Evolutionary conservation across 2,329 filamentous ascomycete genomes (phyloP).

Genomic region (Plectosphaerella cucumerina): DNA sequence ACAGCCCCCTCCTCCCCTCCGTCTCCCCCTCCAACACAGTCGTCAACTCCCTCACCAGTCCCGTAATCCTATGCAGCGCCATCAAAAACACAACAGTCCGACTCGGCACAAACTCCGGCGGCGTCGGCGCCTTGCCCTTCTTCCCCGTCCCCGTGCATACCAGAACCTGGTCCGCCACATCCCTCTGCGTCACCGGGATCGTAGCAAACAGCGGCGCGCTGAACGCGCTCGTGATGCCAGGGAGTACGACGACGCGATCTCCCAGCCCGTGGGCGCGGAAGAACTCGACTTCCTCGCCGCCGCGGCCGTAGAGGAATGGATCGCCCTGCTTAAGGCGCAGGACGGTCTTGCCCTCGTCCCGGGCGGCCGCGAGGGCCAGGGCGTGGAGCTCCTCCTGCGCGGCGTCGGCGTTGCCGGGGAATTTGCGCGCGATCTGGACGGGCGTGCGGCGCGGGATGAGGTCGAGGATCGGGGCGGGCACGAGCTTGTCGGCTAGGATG

Average conservation of each 20-base stretch:
- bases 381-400: conserved; percentile 87
- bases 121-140: conserved; percentile 78
- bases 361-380: conserved; percentile 65
- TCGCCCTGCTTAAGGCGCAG: conserved; percentile 94
- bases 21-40: conserved; percentile 26
- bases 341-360: conserved; percentile 65
- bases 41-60: conserved; percentile 69
- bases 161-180: conserved; percentile 86
- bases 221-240: conserved; percentile 85
- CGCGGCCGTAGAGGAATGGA: conserved; percentile 92
- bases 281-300: conserved; percentile 86
- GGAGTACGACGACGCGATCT: conserved; percentile 65
- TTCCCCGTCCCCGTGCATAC: conserved; percentile 96
- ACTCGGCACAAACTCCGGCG: conserved; percentile 70
- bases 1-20: conserved; percentile 41
- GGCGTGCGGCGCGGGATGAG: conserved; percentile 86
- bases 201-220: conserved; percentile 83
- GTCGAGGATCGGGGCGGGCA: conserved; percentile 79
- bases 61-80: conserved; percentile 80
- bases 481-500: conserved; percentile 82
- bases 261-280: conserved; percentile 70
- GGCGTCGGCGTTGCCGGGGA: conserved; percentile 91
- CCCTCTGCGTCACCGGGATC: conserved; percentile 84
- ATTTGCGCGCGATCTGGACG: conserved; percentile 91
- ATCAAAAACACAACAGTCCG: conserved; percentile 92